These are phyloP conservation scores for Auricularia sp. DNA, from an alignment of 768 basidiomycete species.

Conservation along the genomic window DNA sequence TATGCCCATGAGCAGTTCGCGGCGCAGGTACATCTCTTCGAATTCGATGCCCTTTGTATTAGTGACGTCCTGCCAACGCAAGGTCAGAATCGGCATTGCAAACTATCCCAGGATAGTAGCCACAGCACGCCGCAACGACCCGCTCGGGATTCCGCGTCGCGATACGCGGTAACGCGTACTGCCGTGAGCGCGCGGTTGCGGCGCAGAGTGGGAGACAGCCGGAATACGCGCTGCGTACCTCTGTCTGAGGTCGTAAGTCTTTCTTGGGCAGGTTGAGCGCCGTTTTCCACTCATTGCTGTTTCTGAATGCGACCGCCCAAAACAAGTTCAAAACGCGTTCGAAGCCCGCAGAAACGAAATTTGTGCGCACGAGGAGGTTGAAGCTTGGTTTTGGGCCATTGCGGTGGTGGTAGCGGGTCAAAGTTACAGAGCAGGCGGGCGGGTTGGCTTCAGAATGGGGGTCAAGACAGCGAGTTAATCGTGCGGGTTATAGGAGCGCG, in stretches of 20 bases:
- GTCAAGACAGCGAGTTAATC: no score
- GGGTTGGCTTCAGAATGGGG: no score
- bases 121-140: not conserved
- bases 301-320: constrained; percentile 1
- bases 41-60: constrained; percentile 91
- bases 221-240: constrained; percentile 27
- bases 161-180: not conserved
- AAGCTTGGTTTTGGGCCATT: not conserved
- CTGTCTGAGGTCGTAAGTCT: constrained; percentile 90
- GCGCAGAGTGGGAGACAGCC: no score
- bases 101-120: not conserved
- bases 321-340: not conserved
- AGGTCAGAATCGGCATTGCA: not conserved
- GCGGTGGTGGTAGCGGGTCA: no score
- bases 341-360: not conserved
- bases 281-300: constrained; percentile 46
- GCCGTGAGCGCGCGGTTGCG: not conserved
- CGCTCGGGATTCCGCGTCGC: not conserved
- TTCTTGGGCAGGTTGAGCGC: constrained; percentile 79
- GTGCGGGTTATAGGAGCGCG: no score
- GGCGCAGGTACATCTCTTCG: constrained; percentile 84
- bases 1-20: constrained; percentile 98
- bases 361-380: not conserved
- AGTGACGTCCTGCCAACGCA: constrained; percentile 58
- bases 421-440: no score